phyloP scores from a whole-genome alignment of 345 rosid species.

The Ceriops tagal region DNA sequence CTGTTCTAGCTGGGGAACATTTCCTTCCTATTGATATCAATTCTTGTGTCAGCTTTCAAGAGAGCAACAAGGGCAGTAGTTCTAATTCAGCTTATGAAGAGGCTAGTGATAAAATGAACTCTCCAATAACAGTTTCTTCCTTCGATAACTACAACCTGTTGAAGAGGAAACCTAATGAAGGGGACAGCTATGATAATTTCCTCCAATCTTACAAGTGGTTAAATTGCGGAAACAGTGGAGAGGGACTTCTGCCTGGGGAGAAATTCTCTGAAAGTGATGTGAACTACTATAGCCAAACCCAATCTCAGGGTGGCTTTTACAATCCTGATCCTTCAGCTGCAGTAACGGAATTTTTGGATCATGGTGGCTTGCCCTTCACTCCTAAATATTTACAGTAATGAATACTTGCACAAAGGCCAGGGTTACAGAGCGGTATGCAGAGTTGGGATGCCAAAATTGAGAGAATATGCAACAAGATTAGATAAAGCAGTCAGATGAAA shows the following conservation, averaged over 20 bases:
- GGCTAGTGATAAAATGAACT: slow-evolving; percentile 14
- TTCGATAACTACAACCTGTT: slow-evolving; percentile 15
- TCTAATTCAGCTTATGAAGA: slow-evolving; percentile 4
- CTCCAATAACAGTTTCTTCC: slow-evolving; percentile 27
- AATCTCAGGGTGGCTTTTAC: slow-evolving; percentile 25
- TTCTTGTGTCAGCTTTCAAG: slow-evolving; percentile 22
- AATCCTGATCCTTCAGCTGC: slow-evolving; percentile 19
- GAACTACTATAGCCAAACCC: slow-evolving; percentile 24
- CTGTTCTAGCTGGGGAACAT: slow-evolving; percentile 31
- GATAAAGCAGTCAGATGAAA: neutral
- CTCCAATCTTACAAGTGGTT: slow-evolving; percentile 16
- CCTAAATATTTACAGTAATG: slow-evolving; percentile 17
- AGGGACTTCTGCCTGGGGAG: slow-evolving; percentile 15
- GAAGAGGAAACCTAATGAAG: slow-evolving; percentile 29
- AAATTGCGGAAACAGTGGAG: slow-evolving; percentile 4
- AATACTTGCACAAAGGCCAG: neutral
- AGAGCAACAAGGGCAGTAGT: slow-evolving; percentile 18
- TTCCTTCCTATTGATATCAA: slow-evolving; percentile 26
- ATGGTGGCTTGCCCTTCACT: slow-evolving; percentile 21
- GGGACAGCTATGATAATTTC: slow-evolving; percentile 16
- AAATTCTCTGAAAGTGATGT: neutral
- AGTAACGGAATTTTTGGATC: slow-evolving; percentile 22
- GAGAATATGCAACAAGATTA: slow-evolving; percentile 14
- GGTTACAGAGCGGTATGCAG: neutral
- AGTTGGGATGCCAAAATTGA: neutral